These are phyloP conservation scores for Suhomyces choctaworum DNA, from an alignment of 1,139 yeast species.

Conservation along the genomic window DNA sequence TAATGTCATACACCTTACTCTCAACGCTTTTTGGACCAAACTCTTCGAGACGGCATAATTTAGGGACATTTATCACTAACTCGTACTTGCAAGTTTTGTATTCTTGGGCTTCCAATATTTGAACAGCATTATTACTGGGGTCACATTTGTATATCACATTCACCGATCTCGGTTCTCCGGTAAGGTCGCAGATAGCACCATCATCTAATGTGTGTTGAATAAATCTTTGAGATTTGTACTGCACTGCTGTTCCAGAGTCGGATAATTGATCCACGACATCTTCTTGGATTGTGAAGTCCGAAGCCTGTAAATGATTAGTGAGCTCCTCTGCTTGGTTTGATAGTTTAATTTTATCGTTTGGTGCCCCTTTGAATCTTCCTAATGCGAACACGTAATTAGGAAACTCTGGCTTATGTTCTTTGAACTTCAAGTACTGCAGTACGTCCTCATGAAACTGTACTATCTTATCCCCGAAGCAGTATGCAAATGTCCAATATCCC, in stretches of 20 bases:
- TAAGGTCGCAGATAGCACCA: conserved; percentile 77
- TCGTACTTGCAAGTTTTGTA: conserved; percentile 71
- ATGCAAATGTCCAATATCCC: conserved; percentile 67
- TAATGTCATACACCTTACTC: conserved; percentile 40
- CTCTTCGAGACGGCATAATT: conserved; percentile 54
- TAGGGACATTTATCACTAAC: conserved; percentile 58
- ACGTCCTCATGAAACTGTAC: conserved; percentile 57
- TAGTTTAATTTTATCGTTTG: conserved; percentile 21
- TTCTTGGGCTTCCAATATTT: conserved; percentile 53
- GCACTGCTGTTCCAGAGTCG: conserved; percentile 12
- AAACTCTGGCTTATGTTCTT: conserved; percentile 33
- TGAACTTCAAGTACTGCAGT: conserved; percentile 23
- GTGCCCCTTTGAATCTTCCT: conserved; percentile 42
- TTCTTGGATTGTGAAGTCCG: conserved; percentile 26
- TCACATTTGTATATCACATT: conserved; percentile 73
- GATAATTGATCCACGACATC: conserved; percentile 21
- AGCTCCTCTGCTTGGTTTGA: conserved; percentile 24
- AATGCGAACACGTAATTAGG: conserved; percentile 46
- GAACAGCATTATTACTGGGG: conserved; percentile 26
- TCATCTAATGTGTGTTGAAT: conserved; percentile 53
- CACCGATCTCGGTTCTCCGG: conserved; percentile 58
- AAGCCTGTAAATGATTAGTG: conserved; percentile 11
- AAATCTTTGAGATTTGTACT: conserved; percentile 27
- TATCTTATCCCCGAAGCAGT: conserved; percentile 55
- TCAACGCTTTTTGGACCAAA: conserved; percentile 43